Base-by-base conservation (phyloP, 2,329 filamentous ascomycete species). In the Neofusicoccum laricinum region DNA sequence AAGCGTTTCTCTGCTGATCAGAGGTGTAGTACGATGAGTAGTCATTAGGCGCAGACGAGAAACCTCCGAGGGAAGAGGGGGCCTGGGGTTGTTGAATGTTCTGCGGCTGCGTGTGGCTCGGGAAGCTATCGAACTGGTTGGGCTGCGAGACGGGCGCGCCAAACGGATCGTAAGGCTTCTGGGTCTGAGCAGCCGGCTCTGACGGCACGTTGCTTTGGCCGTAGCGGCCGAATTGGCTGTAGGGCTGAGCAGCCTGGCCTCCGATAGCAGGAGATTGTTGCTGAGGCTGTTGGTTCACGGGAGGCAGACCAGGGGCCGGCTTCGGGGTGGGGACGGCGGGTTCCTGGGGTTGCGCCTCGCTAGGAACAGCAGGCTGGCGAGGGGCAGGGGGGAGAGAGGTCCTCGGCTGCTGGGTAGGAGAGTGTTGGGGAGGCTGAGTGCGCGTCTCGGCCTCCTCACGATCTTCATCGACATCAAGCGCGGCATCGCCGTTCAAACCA, bases 391-490 rank as follows among this genome's bases (percentile, higher is more conserved):
- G 94, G 30, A 98, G 85, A 12, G 94, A 91, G 67, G 95, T 90
- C 71, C 93, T 88, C 67, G 95, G 94, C 69, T 91, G 88, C 62
- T 92, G 85, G 67, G 94, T 87, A 40, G 95, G 95, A 17, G 95
- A 97, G 75, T 97, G 93, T 69, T 94, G 92, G 32, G 94, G 94
- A 67, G 94, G 93, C 74, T 97, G 94, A 68, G 92, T 89, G 72
- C 94, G 89, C 64, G 95, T 98, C 83, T 98, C 94, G 45, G 94
- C 89, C 77, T 98, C 93, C 80, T 99, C 95, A 67, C 93, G 88
- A 73, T 97, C 93, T 68, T 94, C 93, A 73, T 98, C 95, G 67
- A 97, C 91, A 72, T 97, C 93, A 32, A 82, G 76, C 32, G 73
- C 72, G 17, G 75, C 75, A 66, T 86, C 86, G 61, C 89, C 93